Percentiles rank a stretch among this genome's conserved stretches.
phyloP scores from a whole-genome alignment of 1,284 basidiomycete genomes.

The Pseudozyma sp. region DNA sequence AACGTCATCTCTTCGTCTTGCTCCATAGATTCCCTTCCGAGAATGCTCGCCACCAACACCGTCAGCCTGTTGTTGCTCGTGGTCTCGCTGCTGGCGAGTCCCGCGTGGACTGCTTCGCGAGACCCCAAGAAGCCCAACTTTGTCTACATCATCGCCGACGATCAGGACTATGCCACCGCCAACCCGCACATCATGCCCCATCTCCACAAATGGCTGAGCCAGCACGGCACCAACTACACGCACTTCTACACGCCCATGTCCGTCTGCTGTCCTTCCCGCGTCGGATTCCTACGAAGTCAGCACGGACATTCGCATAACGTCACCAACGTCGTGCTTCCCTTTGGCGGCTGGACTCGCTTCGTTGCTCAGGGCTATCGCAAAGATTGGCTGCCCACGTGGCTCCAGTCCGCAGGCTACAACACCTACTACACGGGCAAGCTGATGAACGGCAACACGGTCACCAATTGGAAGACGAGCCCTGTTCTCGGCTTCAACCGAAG shows the following conservation, averaged over 20 bases:
- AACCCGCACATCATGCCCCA: conserved; percentile 8
- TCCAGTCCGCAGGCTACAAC: conserved; percentile 11
- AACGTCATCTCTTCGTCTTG: too few relatives aligned
- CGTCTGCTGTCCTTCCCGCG: conserved; percentile 14
- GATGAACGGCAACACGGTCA: conserved; percentile 16
- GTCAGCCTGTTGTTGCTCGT: not conserved
- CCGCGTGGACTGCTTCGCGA: not conserved
- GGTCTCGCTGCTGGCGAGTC: not conserved
- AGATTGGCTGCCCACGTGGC: conserved; percentile 11
- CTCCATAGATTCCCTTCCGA: too few relatives aligned
- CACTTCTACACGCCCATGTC: conserved; percentile 17
- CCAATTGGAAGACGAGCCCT: conserved; percentile 7
- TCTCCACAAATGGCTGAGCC: not conserved
- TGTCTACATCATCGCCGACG: conserved; percentile 18
- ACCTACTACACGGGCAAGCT: conserved; percentile 17
- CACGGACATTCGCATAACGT: conserved; percentile 19
- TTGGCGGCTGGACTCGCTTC: conserved; percentile 10
- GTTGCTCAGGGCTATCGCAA: conserved; percentile 11
- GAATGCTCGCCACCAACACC: not conserved
- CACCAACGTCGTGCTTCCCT: conserved; percentile 8
- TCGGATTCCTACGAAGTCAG: conserved; percentile 11
- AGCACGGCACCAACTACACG: conserved; percentile 5
- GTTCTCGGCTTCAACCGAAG: conserved; percentile 9
- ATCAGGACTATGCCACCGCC: conserved; percentile 10
- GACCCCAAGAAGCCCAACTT: conserved; percentile 8